Conservation (phyloP, 192 early-diverging fungal species). For the Diversispora epigaea region DNA sequence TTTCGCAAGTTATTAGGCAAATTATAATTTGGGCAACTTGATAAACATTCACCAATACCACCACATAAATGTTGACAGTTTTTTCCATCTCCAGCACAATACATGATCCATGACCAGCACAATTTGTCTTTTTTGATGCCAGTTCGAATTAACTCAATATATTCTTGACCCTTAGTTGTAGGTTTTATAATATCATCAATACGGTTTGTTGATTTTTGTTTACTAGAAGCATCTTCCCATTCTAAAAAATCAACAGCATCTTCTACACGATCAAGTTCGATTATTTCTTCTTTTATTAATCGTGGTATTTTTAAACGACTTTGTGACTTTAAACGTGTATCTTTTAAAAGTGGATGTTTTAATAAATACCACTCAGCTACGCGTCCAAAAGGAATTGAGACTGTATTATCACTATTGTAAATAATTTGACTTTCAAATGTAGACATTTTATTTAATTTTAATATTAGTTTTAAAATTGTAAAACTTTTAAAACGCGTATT, state of each 20-base stretch:
- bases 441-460: too few species aligned
- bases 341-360: slow-evolving; percentile 14
- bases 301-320: neutral
- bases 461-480: too few species aligned
- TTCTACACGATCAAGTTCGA: neutral
- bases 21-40: neutral
- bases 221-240: neutral
- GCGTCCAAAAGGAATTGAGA: slow-evolving; percentile 9
- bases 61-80: neutral
- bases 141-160: neutral
- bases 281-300: neutral
- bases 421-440: neutral
- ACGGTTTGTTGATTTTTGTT: slow-evolving; percentile 1
- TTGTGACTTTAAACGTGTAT: neutral
- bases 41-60: neutral
- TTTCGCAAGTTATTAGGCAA: slow-evolving; percentile 8
- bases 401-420: neutral
- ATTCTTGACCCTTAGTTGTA: neutral
- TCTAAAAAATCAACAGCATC: slow-evolving; percentile 3
- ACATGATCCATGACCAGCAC: slow-evolving; percentile 6
- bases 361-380: slow-evolving; percentile 16
- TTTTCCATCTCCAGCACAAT: neutral
- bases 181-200: neutral
- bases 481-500: too few species aligned
- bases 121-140: slow-evolving; percentile 8